Conservation (phyloP, 768 basidiomycete genomes). For the Boletus subcaerulescens region DNA sequence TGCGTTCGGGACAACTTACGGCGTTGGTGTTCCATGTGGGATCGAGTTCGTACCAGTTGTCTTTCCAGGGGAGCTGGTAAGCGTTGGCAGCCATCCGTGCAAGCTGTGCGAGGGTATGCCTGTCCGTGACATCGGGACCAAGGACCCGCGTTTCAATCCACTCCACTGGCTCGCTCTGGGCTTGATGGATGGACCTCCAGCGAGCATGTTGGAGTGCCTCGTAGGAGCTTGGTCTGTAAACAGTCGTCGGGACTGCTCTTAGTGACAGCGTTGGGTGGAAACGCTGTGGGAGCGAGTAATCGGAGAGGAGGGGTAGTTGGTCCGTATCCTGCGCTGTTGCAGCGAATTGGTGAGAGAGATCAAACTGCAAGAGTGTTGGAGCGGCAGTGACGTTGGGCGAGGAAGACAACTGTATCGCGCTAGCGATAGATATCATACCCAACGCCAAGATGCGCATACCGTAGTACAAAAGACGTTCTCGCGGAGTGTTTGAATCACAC, state of each 20-base stretch:
- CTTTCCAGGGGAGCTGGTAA: conserved; percentile 68
- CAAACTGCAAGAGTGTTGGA: conserved; percentile 19
- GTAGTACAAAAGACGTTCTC: too few species aligned
- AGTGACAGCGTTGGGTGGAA: conserved; percentile 28
- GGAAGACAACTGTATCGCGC: neutral
- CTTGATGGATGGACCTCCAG: conserved; percentile 44
- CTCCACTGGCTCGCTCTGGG: conserved; percentile 49
- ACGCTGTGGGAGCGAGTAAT: conserved; percentile 6
- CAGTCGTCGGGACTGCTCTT: conserved; percentile 44
- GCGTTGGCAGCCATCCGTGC: conserved; percentile 90
- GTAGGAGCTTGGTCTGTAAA: conserved; percentile 58
- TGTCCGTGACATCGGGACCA: conserved; percentile 77
- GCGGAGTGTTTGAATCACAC: neutral
- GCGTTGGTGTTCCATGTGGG: conserved; percentile 61
- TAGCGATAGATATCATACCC: neutral
- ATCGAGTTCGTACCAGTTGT: conserved; percentile 83
- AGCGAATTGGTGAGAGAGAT: conserved; percentile 18
- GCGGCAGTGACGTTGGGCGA: neutral
- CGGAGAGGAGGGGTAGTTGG: conserved; percentile 3
- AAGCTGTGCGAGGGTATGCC: conserved; percentile 76
- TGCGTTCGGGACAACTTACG: conserved; percentile 25
- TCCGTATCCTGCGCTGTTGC: neutral
- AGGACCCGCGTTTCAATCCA: conserved; percentile 70
- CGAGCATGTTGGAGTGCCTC: conserved; percentile 52
- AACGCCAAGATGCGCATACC: conserved; percentile 1